Evolutionary conservation across 352 stramenopile genomes (phyloP).

Genomic region (Phytophthora pistaciae): DNA sequence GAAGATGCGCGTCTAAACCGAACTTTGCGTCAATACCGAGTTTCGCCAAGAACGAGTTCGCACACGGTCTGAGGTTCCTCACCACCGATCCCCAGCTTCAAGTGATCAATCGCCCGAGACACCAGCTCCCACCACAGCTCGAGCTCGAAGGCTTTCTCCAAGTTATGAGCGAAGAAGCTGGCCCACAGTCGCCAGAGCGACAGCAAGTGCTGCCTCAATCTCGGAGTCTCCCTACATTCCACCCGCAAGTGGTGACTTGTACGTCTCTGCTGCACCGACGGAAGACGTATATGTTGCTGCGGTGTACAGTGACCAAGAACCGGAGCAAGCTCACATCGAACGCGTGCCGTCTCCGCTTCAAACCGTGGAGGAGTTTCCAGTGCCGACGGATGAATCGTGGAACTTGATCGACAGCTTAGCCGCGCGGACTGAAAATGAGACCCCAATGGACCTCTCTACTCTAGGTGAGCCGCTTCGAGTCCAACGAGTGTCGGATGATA

Average conservation of each 20-base stretch:
- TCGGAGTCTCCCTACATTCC: background rate
- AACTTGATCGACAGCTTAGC: background rate
- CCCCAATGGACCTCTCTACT: background rate
- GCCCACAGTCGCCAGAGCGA: background rate
- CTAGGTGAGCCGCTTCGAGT: background rate
- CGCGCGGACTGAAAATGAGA: background rate
- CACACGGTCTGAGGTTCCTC: slow-evolving; percentile 6
- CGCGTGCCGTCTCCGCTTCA: no score
- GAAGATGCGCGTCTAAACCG: background rate
- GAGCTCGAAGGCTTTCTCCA: background rate
- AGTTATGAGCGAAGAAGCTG: background rate
- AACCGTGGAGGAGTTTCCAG: background rate
- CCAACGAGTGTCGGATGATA: background rate
- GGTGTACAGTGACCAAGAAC: background rate
- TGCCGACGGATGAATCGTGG: background rate
- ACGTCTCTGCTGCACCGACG: background rate
- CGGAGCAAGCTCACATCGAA: background rate
- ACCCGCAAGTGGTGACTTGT: background rate
- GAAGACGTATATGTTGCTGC: background rate
- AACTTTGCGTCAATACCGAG: background rate
- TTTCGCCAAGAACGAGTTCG: slow-evolving; percentile 6
- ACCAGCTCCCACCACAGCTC: background rate
- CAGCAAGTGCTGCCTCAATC: background rate
- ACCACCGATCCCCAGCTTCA: slow-evolving; percentile 3
- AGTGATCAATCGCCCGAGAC: background rate